Evolutionary conservation across 345 rosid genomes (phyloP).

Genomic region (Luvunga scandens): DNA sequence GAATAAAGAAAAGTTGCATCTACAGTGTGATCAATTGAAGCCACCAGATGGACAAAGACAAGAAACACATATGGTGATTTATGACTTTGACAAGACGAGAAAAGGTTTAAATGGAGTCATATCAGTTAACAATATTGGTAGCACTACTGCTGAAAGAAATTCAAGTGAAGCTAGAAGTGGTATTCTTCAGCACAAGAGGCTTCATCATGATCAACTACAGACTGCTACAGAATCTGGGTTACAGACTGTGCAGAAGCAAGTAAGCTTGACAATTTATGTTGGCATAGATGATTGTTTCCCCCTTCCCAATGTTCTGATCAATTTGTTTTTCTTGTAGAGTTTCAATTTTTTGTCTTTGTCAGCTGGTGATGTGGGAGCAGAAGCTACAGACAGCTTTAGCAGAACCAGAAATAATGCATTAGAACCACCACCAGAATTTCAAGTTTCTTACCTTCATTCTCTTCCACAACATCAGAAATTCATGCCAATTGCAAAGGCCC

Average conservation of each 20-base stretch:
- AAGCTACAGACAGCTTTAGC: conserved; percentile 18
- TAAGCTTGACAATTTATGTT: conserved; percentile 16
- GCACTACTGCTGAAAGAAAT: conserved; percentile 20
- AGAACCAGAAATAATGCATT: conserved; percentile 26
- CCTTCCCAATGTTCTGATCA: conserved; percentile 18
- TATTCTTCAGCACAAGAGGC: conserved; percentile 22
- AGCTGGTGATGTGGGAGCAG: conserved; percentile 28
- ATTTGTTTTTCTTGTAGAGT: conserved; percentile 36
- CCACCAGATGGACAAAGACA: conserved; percentile 32
- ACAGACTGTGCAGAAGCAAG: conserved; percentile 46
- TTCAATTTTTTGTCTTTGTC: conserved; percentile 65
- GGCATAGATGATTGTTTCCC: neutral
- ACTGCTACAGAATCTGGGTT: conserved; percentile 17
- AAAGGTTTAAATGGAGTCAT: conserved; percentile 23
- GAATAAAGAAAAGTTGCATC: conserved; percentile 30
- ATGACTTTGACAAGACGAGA: conserved; percentile 17
- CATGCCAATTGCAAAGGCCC: conserved; percentile 26
- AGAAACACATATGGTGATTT: conserved; percentile 24
- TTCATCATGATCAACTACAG: conserved; percentile 29
- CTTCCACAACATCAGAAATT: conserved; percentile 33
- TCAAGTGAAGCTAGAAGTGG: conserved; percentile 24
- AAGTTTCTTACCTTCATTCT: conserved; percentile 38
- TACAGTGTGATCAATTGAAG: conserved; percentile 25
- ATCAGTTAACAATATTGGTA: conserved; percentile 1
- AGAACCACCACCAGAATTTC: conserved; percentile 30